These are phyloP conservation scores for Pichia rugopelliculosa DNA, from an alignment of 805 yeast genomes.

Conservation along the genomic window DNA sequence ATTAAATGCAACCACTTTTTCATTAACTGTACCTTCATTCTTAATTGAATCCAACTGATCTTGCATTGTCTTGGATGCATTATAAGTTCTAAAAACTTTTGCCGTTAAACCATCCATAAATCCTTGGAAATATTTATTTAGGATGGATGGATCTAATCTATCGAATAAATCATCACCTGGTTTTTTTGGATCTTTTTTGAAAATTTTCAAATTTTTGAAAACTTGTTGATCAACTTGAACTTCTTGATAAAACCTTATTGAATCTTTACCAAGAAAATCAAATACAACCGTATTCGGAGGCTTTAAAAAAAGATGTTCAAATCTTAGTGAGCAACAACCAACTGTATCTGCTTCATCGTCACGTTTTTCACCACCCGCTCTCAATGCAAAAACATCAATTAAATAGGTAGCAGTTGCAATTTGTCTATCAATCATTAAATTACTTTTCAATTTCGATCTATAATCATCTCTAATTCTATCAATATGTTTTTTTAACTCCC, in stretches of 20 bases:
- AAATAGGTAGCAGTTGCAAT: constrained; percentile 90
- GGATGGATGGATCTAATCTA: constrained; percentile 71
- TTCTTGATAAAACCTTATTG: constrained; percentile 85
- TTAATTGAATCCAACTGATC: constrained; percentile 80
- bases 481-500: constrained; percentile 70
- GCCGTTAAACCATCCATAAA: constrained; percentile 94
- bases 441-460: constrained; percentile 57
- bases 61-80: constrained; percentile 96
- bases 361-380: constrained; percentile 97
- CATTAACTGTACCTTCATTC: constrained; percentile 82
- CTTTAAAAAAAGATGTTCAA: constrained; percentile 76
- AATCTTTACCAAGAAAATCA: constrained; percentile 94
- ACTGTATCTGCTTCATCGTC: constrained; percentile 98
- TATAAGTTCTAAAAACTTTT: constrained; percentile 94
- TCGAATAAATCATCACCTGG: constrained; percentile 93
- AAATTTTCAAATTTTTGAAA: constrained; percentile 78
- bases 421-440: constrained; percentile 79
- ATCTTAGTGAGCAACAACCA: constrained; percentile 92
- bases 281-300: constrained; percentile 84
- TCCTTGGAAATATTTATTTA: constrained; percentile 80
- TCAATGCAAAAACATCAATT: constrained; percentile 85
- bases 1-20: constrained; percentile 79
- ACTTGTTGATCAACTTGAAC: constrained; percentile 90
- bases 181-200: constrained; percentile 81
- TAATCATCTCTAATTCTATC: constrained; percentile 72